Percentiles rank a stretch among this genome's conserved stretches.
These are phyloP conservation scores for Plasmodiophora brassicae DNA, from an alignment of 208 protist genomes.

Conservation along the genomic window DNA sequence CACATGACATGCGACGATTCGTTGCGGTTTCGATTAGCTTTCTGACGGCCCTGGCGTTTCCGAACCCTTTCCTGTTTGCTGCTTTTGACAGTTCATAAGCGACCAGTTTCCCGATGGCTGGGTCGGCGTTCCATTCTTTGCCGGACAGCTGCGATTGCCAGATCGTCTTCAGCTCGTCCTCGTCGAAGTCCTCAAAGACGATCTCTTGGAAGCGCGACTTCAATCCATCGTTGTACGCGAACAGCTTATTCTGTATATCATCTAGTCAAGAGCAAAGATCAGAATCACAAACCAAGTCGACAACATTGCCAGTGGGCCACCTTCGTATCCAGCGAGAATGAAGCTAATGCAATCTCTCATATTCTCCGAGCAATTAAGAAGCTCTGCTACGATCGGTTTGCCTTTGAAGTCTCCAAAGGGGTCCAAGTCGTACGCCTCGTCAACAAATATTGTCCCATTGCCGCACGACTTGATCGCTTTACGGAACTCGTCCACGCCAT, in stretches of 20 bases:
- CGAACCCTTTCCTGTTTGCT: conserved; percentile 31
- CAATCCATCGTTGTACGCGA: conserved; percentile 43
- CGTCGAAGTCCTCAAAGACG: conserved; percentile 48
- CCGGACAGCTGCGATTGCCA: background rate
- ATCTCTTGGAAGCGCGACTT: conserved; percentile 42
- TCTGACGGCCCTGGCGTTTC: conserved; percentile 42
- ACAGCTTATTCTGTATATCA: conserved; percentile 46
- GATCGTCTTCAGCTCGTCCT: conserved; percentile 39
- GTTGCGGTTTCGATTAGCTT: conserved; percentile 6
- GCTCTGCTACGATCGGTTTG: background rate
- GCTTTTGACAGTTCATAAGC: background rate
- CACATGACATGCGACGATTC: background rate
- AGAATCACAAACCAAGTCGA: background rate
- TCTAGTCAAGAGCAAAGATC: too few relatives aligned
- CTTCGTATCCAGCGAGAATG: conserved; percentile 50
- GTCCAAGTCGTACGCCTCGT: conserved; percentile 57
- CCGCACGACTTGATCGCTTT: conserved; percentile 3
- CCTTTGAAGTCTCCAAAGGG: background rate
- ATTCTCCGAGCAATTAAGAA: conserved; percentile 11
- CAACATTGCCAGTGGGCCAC: background rate
- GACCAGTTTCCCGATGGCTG: background rate
- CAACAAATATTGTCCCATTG: conserved; percentile 54
- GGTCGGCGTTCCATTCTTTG: background rate
- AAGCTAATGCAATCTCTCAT: conserved; percentile 39
- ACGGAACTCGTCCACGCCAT: conserved; percentile 34